Conservation (phyloP, 805 yeast genomes). For the Kodamaea kakaduensis region DNA sequence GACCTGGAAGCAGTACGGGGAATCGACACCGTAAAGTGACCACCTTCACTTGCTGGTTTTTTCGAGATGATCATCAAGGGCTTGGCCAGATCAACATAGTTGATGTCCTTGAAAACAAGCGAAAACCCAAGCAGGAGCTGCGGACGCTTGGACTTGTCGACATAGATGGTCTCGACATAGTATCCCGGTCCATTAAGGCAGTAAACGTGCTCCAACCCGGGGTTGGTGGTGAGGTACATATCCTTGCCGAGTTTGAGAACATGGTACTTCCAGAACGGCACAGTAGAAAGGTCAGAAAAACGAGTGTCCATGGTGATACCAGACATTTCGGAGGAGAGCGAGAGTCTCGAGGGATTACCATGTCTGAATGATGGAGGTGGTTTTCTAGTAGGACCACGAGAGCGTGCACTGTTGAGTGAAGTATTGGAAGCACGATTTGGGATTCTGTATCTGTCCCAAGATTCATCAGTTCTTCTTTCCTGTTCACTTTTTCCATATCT, state of each 20-base stretch:
- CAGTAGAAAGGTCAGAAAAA: slow-evolving; percentile 3
- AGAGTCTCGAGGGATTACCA: slow-evolving; percentile 7
- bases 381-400: no score
- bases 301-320: slow-evolving; percentile 10
- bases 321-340: slow-evolving; percentile 7
- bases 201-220: slow-evolving; percentile 54
- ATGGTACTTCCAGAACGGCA: slow-evolving; percentile 62
- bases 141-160: slow-evolving; percentile 15
- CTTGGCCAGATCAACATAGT: slow-evolving; percentile 14
- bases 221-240: slow-evolving; percentile 63
- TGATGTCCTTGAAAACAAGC: slow-evolving; percentile 24
- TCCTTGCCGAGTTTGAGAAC: slow-evolving; percentile 50
- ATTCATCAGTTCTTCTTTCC: no score
- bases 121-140: slow-evolving; percentile 20
- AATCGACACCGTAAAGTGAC: slow-evolving; percentile 23
- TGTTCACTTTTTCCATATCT: no score
- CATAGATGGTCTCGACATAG: slow-evolving; percentile 41
- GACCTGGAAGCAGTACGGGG: slow-evolving; percentile 13
- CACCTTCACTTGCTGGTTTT: slow-evolving; percentile 25
- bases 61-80: slow-evolving; percentile 28
- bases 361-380: no score
- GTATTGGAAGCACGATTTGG: no score
- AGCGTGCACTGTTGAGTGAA: no score
- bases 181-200: slow-evolving; percentile 63
- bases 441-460: no score